Percentiles rank a stretch among this genome's conserved stretches.
These are phyloP conservation scores for Fusarium sp. DNA, from an alignment of 2,329 filamentous ascomycete species.

Conservation along the genomic window DNA sequence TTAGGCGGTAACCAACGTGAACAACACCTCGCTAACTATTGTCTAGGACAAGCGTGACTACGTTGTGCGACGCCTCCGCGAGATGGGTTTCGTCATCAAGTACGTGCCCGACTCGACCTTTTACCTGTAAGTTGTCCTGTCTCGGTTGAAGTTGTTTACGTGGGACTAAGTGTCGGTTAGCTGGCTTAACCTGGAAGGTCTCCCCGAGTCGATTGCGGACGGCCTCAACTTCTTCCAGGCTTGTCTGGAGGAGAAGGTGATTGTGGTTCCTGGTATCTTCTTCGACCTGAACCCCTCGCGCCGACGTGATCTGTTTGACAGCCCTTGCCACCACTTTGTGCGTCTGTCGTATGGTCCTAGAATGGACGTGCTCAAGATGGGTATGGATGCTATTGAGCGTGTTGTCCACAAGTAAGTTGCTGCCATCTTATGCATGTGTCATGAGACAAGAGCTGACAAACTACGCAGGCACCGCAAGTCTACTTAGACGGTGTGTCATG, in stretches of 20 bases:
- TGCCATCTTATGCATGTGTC: accelerated
- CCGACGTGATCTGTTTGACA: constrained; percentile 91
- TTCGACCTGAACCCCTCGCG: constrained; percentile 95
- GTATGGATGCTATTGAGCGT: constrained; percentile 86
- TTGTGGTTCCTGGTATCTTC: constrained; percentile 97
- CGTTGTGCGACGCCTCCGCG: constrained; percentile 80
- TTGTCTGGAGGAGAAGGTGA: constrained; percentile 92
- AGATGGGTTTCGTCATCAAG: constrained; percentile 89
- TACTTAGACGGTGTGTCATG: constrained; percentile 11
- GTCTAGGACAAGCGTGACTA: constrained; percentile 88
- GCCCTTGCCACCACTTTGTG: constrained; percentile 92
- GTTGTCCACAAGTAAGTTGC: constrained; percentile 76
- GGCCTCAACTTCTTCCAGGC: constrained; percentile 98
- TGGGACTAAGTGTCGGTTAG: constrained; percentile 40
- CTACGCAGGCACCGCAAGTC: constrained; percentile 39
- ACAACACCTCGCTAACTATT: constrained; percentile 31
- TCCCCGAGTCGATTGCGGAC: constrained; percentile 87
- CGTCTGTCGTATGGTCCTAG: constrained; percentile 86
- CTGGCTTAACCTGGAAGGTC: constrained; percentile 72
- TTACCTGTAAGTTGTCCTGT: constrained; percentile 77
- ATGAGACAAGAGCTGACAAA: constrained; percentile 16
- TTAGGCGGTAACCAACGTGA: neutral
- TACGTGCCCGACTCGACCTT: constrained; percentile 92
- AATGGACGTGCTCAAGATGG: constrained; percentile 82
- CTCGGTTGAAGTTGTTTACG: too few species aligned